Conservation (phyloP, 768 basidiomycete genomes). For the Artomyces pyxidatus region DNA sequence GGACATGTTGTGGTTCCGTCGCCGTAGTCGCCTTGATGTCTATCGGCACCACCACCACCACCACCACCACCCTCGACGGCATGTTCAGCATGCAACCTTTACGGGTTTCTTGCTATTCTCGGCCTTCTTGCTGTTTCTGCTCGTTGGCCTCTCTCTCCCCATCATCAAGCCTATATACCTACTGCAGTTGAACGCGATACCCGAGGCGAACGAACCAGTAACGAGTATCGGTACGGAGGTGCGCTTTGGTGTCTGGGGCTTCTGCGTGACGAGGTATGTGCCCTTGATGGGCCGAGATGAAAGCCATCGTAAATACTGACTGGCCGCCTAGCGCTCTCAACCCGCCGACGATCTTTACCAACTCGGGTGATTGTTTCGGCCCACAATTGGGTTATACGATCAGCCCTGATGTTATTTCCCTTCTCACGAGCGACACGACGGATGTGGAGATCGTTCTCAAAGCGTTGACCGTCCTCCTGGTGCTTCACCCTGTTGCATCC, state of each 20-base stretch:
- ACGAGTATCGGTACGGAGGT: constrained; percentile 53
- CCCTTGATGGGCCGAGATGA: too few species aligned
- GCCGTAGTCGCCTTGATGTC: not conserved
- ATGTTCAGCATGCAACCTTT: constrained; percentile 38
- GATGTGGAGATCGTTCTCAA: constrained; percentile 41
- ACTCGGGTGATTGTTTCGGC: constrained; percentile 45
- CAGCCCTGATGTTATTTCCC: constrained; percentile 30
- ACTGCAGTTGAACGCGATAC: constrained; percentile 36
- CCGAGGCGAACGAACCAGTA: constrained; percentile 17
- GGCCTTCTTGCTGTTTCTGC: constrained; percentile 66
- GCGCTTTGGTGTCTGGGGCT: constrained; percentile 78
- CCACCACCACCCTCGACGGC: constrained; percentile 11
- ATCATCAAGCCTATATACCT: constrained; percentile 67
- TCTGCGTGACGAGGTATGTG: constrained; percentile 53
- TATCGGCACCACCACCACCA: not conserved
- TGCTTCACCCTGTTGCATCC: constrained; percentile 62
- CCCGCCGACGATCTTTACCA: constrained; percentile 30
- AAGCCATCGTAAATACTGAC: not conserved
- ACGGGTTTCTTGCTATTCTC: constrained; percentile 43
- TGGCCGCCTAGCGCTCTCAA: constrained; percentile 21
- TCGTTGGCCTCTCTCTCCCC: constrained; percentile 68
- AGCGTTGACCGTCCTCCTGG: constrained; percentile 38
- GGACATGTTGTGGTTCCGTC: not conserved
- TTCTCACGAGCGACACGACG: constrained; percentile 35
- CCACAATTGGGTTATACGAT: constrained; percentile 66